Evolutionary conservation across 176 grass and related monocot genomes (phyloP), one percentile per base, ranked within the genome.

Genomic region (Panicum miliaceum): DNA sequence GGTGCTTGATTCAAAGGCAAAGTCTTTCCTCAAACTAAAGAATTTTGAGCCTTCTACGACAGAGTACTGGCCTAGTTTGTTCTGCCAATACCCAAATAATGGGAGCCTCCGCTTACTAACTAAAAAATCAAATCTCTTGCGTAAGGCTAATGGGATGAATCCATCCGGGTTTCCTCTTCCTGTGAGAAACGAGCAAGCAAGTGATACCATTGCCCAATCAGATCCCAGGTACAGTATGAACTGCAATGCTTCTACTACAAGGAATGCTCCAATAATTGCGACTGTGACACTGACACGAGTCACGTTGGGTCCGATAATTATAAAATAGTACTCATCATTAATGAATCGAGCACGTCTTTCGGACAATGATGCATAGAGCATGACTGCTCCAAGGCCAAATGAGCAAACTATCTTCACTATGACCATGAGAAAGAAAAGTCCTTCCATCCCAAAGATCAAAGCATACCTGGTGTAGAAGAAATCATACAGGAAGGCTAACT

Each of bases 401-500:
- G 68, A 7, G 68, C 12, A 16, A 48, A 48, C 16, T 8, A 72
- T 48, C 42, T 72, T 72, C 42, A 48, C 0, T 5, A 48, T 18
- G 13, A 27, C 68, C 68, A 47, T 15, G 4, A 7, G 12, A 72
- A 72, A 25, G 43, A 72, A 72, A 3, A 3, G 2, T 7, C 0
- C 16, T 9, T 72, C 68, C 42, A 16, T 26, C 12, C 15, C 42
- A 47, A 71, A 71, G 42, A 71, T 47, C 2, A 5, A 8, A 34
- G 72, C 72, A 36, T 75, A 56, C 15, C 5, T 56, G 0, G 72
- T 75, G 72, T 35, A 75, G 72, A 51, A 75, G 48, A 7, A 56
- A 13, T 75, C 72, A 4, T 75, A 75, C 18, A 75, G 32, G 72
- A 75, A 75, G 12, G 8, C 48, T 5, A 75, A 13, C 72, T 75